Conservation (phyloP, 192 early-diverging fungal genomes). For the Chytriomyces sp. region DNA sequence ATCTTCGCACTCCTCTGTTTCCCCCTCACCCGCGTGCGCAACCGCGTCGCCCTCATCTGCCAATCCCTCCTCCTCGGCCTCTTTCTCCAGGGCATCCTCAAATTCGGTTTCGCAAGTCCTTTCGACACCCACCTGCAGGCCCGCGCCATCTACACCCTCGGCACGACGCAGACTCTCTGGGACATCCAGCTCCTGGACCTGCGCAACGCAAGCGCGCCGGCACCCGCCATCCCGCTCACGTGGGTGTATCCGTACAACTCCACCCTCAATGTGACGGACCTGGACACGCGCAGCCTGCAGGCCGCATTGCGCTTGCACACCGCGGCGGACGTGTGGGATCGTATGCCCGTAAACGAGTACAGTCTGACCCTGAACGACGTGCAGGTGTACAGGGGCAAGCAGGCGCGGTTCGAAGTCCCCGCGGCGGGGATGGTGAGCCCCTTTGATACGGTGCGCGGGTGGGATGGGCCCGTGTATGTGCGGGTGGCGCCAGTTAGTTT, state of each 20-base stretch:
- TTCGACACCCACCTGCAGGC: conserved; percentile 43
- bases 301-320: background rate
- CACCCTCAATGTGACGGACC: conserved; percentile 12
- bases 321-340: background rate
- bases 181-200: background rate
- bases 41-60: conserved; percentile 13
- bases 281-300: background rate
- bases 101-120: conserved; percentile 38
- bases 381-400: conserved; percentile 36
- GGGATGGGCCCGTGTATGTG: conserved; percentile 22
- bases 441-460: background rate
- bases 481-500: conserved; percentile 32
- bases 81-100: conserved; percentile 30
- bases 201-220: background rate
- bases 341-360: background rate
- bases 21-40: conserved; percentile 25
- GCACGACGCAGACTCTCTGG: conserved; percentile 14
- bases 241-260: conserved; percentile 19
- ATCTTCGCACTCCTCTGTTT: conserved; percentile 20
- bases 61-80: conserved; percentile 26
- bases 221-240: background rate
- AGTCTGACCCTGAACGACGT: conserved; percentile 35
- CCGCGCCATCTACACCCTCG: conserved; percentile 14
- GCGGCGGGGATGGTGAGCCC: background rate
- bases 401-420: background rate